These are phyloP conservation scores for Senna tora DNA, from an alignment of 306 rosid species.

Conservation along the genomic window DNA sequence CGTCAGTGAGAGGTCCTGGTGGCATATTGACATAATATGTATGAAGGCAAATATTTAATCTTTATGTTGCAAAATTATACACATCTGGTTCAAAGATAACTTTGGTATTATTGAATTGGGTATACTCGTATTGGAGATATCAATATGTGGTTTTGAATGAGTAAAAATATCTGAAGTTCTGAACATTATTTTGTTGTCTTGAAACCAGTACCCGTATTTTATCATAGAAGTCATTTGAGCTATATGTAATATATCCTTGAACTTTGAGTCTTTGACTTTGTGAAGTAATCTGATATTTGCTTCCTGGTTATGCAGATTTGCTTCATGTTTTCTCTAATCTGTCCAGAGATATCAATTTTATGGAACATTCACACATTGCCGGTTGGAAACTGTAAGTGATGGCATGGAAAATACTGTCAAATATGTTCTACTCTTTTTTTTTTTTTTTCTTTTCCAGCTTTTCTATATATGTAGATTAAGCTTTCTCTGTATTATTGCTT, in stretches of 20 bases:
- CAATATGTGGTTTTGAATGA: neutral
- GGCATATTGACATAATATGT: neutral
- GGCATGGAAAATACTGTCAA: neutral
- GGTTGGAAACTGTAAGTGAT: slow-evolving; percentile 92
- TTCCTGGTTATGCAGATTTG: slow-evolving; percentile 56
- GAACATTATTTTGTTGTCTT: neutral
- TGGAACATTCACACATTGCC: slow-evolving; percentile 64
- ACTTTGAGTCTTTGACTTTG: slow-evolving; percentile 5
- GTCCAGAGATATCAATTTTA: slow-evolving; percentile 63
- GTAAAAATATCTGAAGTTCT: neutral
- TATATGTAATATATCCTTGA: slow-evolving; percentile 10
- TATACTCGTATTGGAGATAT: neutral
- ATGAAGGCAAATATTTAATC: neutral
- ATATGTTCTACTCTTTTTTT: neutral
- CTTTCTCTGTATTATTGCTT: slow-evolving; percentile 27
- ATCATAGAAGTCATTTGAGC: slow-evolving; percentile 8
- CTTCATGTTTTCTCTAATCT: slow-evolving; percentile 64
- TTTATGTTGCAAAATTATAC: slow-evolving; percentile 2
- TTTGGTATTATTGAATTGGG: too few species aligned
- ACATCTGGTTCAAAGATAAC: neutral
- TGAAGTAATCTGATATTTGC: slow-evolving; percentile 20
- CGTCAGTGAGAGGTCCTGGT: neutral
- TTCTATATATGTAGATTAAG: neutral
- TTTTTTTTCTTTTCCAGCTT: neutral
- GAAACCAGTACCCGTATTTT: neutral